phyloP scores from a whole-genome alignment of 106 monocot genomes.

The Narthecium ossifragum region DNA sequence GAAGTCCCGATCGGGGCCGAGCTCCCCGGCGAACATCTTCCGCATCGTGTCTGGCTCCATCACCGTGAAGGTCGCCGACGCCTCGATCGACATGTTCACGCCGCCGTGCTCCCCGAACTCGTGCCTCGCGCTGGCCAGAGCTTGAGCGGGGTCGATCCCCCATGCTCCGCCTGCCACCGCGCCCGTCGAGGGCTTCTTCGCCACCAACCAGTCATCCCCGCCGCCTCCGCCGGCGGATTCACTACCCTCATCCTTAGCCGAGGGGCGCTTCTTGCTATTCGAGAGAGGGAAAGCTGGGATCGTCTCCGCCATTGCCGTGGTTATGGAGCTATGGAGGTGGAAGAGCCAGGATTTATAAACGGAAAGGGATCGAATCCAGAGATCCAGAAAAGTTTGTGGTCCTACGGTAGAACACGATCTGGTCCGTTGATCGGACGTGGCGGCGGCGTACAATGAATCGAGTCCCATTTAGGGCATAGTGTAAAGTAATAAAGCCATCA shows the following conservation, averaged over 20 bases:
- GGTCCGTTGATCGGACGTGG: too few relatives aligned
- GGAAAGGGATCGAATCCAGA: too few relatives aligned
- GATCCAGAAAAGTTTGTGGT: too few relatives aligned
- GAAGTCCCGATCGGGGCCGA: slow-evolving; percentile 88
- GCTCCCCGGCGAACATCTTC: slow-evolving; percentile 81
- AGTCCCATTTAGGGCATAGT: too few relatives aligned
- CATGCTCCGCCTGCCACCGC: too few relatives aligned
- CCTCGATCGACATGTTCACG: slow-evolving; percentile 99
- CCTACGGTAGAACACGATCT: too few relatives aligned
- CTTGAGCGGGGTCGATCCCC: slow-evolving; percentile 50
- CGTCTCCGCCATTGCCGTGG: slow-evolving; percentile 25
- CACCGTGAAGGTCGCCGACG: slow-evolving; percentile 96
- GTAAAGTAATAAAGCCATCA: too few relatives aligned
- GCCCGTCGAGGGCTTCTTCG: neutral
- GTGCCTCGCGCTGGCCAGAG: slow-evolving; percentile 74
- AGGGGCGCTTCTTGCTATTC: slow-evolving; percentile 16
- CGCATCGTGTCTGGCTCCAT: slow-evolving; percentile 95
- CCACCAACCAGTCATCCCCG: neutral
- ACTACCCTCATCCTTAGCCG: slow-evolving; percentile 5
- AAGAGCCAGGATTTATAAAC: too few relatives aligned
- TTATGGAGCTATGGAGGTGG: too few relatives aligned
- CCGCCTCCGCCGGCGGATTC: neutral
- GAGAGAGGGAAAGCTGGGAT: slow-evolving; percentile 2
- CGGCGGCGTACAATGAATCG: too few relatives aligned
- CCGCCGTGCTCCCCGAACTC: slow-evolving; percentile 99